Percentiles rank a stretch among this genome's conserved stretches.
Evolutionary conservation across 306 rosid species (phyloP).

Genomic region (Cucumis sativus): Cucumber_9930_V3 NC_026661.2:22381501-22382000

Average conservation of each 20-base stretch:
- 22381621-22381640: constrained; percentile 46
- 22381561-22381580: constrained; percentile 45
- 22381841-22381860: neutral
- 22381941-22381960: neutral
- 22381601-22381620: constrained; percentile 47
- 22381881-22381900: neutral
- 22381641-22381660: constrained; percentile 76
- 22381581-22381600: constrained; percentile 78
- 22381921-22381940: neutral
- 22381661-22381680: constrained; percentile 61
- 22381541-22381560: constrained; percentile 44
- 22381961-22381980: neutral
- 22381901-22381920: neutral
- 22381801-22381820: constrained; percentile 75
- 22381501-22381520: constrained; percentile 69
- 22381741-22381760: constrained; percentile 80
- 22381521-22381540: constrained; percentile 51
- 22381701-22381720: constrained; percentile 95
- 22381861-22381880: constrained; percentile 1
- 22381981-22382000: neutral
- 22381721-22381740: constrained; percentile 79
- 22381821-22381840: constrained; percentile 98
- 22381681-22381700: constrained; percentile 69
- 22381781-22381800: constrained; percentile 55
- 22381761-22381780: constrained; percentile 86